Conservation (phyloP, 2,329 filamentous ascomycete species). For the Hypoxylon sp. region DNA sequence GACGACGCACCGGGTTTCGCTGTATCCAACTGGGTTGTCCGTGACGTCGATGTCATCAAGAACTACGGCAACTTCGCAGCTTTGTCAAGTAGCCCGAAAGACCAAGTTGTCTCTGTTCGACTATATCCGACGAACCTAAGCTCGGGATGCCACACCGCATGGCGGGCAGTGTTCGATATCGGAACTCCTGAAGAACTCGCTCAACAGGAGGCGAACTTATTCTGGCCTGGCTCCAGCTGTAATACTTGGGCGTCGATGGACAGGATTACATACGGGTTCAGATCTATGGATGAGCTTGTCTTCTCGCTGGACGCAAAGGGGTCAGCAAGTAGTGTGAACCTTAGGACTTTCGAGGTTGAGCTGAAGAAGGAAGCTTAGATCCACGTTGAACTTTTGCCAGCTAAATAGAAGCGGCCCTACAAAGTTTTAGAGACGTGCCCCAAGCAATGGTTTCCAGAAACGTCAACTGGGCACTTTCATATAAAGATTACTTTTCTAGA, state of each 20-base stretch:
- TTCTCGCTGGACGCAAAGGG: slow-evolving; percentile 38
- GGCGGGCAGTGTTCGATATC: slow-evolving; percentile 48
- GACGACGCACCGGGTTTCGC: slow-evolving; percentile 59
- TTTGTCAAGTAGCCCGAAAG: slow-evolving; percentile 38
- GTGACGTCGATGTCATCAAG: slow-evolving; percentile 58
- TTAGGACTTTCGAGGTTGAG: slow-evolving; percentile 44
- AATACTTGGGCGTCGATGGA: slow-evolving; percentile 50
- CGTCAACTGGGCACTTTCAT: too few species aligned
- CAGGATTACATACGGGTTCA: slow-evolving; percentile 49
- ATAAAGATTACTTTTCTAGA: background rate
- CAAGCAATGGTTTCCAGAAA: background rate
- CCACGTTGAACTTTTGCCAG: background rate
- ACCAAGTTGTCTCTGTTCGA: slow-evolving; percentile 41
- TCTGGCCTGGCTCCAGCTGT: slow-evolving; percentile 49
- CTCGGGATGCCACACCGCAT: slow-evolving; percentile 34
- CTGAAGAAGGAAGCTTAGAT: slow-evolving; percentile 35
- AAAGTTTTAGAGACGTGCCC: background rate
- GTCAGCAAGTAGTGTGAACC: slow-evolving; percentile 35
- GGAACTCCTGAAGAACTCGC: slow-evolving; percentile 43
- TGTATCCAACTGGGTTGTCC: slow-evolving; percentile 58
- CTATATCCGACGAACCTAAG: slow-evolving; percentile 49
- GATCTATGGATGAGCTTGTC: slow-evolving; percentile 50
- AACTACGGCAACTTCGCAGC: slow-evolving; percentile 51
- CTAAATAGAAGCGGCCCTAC: background rate
- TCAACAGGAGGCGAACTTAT: slow-evolving; percentile 42